These are phyloP conservation scores for Scheffersomyces parashehatae DNA, from an alignment of 1,139 yeast genomes.

Conservation along the genomic window DNA sequence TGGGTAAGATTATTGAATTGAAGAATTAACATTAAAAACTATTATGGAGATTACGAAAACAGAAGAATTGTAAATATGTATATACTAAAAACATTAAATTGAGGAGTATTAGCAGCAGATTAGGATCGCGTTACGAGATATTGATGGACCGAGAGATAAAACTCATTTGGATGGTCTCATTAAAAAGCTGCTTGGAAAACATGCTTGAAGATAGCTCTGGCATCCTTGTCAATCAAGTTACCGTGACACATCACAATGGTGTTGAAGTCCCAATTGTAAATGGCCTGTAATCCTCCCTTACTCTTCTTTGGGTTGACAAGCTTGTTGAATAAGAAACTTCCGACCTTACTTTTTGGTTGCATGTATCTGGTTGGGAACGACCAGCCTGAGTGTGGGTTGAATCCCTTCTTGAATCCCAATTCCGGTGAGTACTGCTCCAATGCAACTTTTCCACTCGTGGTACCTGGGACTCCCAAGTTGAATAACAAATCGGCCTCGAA, in stretches of 20 bases:
- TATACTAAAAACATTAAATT: too few relatives aligned
- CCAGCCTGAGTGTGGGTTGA: slow-evolving; percentile 21
- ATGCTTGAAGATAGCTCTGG: slow-evolving; percentile 18
- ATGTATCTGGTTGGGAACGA: slow-evolving; percentile 21
- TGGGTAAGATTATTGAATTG: too few relatives aligned
- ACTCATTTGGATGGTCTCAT: neutral
- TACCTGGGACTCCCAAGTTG: slow-evolving; percentile 18
- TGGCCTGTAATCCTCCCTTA: slow-evolving; percentile 17
- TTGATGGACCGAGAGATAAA: too few relatives aligned
- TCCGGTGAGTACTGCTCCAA: slow-evolving; percentile 25
- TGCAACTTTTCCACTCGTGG: slow-evolving; percentile 13
- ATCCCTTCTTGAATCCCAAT: slow-evolving; percentile 19
- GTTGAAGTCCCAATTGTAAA: slow-evolving; percentile 23
- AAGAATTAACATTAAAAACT: too few relatives aligned
- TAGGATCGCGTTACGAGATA: too few relatives aligned
- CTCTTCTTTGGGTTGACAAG: slow-evolving; percentile 19
- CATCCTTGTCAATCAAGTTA: slow-evolving; percentile 20
- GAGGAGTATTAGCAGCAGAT: too few relatives aligned
- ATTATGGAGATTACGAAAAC: too few relatives aligned
- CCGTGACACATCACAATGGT: slow-evolving; percentile 27
- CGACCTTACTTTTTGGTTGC: slow-evolving; percentile 21
- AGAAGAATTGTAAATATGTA: too few relatives aligned
- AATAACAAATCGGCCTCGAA: slow-evolving; percentile 27
- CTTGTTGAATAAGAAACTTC: slow-evolving; percentile 31
- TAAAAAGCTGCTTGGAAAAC: slow-evolving; percentile 11